Evolutionary conservation across 257 asterid species (phyloP).

Genomic region (Gardenia jasminoides): DNA sequence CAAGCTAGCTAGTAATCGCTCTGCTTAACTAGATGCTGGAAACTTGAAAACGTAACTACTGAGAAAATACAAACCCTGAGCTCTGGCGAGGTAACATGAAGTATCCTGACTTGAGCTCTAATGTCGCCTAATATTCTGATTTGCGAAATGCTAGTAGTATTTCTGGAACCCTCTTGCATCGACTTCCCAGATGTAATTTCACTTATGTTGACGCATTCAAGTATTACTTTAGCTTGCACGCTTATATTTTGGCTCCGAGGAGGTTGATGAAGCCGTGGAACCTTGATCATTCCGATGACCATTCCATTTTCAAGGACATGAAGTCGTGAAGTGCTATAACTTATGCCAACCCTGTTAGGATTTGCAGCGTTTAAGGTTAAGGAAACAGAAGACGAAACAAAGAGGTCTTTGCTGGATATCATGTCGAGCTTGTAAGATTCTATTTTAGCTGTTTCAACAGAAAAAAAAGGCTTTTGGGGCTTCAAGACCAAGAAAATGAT

Average conservation of each 20-base stretch:
- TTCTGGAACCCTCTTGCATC: slow-evolving; percentile 20
- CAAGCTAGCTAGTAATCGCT: not conserved
- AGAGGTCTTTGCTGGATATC: slow-evolving; percentile 22
- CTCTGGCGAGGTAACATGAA: slow-evolving; percentile 35
- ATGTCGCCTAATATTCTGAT: slow-evolving; percentile 56
- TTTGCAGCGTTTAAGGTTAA: slow-evolving; percentile 44
- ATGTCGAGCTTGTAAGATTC: slow-evolving; percentile 48
- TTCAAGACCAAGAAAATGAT: slow-evolving; percentile 36
- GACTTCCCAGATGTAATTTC: slow-evolving; percentile 35
- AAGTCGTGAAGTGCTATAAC: slow-evolving; percentile 38
- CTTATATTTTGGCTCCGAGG: slow-evolving; percentile 50
- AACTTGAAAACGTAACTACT: too few species aligned
- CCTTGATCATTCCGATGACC: slow-evolving; percentile 56
- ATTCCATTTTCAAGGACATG: slow-evolving; percentile 53
- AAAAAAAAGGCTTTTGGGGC: slow-evolving; percentile 54
- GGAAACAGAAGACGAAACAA: slow-evolving; percentile 45
- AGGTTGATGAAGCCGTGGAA: slow-evolving; percentile 64
- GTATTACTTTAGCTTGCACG: slow-evolving; percentile 32
- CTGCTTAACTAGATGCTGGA: not conserved
- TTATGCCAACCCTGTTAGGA: slow-evolving; percentile 58
- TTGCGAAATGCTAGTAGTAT: slow-evolving; percentile 17
- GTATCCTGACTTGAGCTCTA: slow-evolving; percentile 37
- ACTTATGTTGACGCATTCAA: slow-evolving; percentile 45
- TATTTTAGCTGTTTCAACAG: slow-evolving; percentile 40
- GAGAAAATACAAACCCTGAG: slow-evolving; percentile 38